A percentile compares a stretch with the other conserved stretches of the same genome.
Evolutionary conservation across 192 early-diverging fungal genomes (phyloP).

Genomic region (Backusella parvicylindrica): DNA sequence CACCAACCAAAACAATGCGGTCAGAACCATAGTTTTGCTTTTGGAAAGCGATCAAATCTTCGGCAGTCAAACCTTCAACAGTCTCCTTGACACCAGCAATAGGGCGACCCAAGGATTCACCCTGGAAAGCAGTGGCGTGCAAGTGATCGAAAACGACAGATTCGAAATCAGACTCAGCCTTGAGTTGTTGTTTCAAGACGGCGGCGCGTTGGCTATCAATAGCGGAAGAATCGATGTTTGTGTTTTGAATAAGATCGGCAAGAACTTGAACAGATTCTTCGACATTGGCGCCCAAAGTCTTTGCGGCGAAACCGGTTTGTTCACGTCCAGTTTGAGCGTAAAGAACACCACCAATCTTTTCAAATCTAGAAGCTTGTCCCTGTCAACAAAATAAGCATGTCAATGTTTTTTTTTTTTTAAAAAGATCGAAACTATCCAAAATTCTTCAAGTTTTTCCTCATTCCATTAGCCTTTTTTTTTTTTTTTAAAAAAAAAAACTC

Average conservation of each 20-base stretch:
- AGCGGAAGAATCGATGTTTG: constrained; percentile 73
- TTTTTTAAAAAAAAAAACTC: not conserved
- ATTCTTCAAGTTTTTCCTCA: not conserved
- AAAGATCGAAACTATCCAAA: not conserved
- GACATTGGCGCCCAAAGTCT: constrained; percentile 81
- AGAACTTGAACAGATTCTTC: constrained; percentile 83
- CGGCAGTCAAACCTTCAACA: constrained; percentile 83
- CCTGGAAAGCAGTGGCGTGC: constrained; percentile 94
- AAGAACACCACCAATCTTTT: constrained; percentile 96
- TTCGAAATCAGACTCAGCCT: constrained; percentile 85
- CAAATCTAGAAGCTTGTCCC: constrained; percentile 55
- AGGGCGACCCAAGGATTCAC: constrained; percentile 82
- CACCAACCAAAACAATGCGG: constrained; percentile 94
- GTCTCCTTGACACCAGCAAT: constrained; percentile 92
- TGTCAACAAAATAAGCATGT: not conserved
- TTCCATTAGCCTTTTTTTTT: not conserved
- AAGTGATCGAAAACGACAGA: constrained; percentile 98
- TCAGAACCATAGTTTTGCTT: constrained; percentile 91
- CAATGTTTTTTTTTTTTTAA: not conserved
- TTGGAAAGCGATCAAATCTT: constrained; percentile 86
- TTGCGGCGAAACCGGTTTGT: constrained; percentile 97
- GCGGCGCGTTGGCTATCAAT: constrained; percentile 95
- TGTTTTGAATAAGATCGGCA: constrained; percentile 91
- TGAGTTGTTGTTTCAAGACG: constrained; percentile 88
- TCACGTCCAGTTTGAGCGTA: constrained; percentile 98